phyloP scores from a whole-genome alignment of 2,329 filamentous ascomycete genomes.

The Penicillium brasilianum region DNA sequence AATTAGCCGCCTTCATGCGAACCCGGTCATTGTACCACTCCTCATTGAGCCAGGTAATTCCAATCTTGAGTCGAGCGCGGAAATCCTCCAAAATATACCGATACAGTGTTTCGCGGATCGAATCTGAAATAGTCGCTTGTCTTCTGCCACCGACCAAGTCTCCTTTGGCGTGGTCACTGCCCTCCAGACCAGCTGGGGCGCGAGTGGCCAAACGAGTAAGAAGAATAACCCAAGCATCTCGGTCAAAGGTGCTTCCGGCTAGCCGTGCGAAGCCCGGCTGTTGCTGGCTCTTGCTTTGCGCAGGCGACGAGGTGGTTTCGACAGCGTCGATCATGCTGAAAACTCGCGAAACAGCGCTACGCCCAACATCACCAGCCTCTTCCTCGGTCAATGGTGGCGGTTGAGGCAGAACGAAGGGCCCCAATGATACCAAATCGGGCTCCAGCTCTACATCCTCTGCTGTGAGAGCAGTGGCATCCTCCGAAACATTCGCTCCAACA shows the following conservation, averaged over 20 bases:
- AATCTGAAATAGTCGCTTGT: conserved; percentile 56
- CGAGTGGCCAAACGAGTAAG: conserved; percentile 84
- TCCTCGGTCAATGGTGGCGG: conserved; percentile 75
- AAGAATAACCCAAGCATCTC: conserved; percentile 89
- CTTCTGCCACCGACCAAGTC: conserved; percentile 26
- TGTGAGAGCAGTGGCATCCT: conserved; percentile 69
- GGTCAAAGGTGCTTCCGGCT: conserved; percentile 80
- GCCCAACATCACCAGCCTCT: conserved; percentile 74
- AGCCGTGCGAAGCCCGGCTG: conserved; percentile 78
- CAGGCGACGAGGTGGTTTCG: conserved; percentile 66
- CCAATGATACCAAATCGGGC: conserved; percentile 64
- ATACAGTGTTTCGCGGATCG: conserved; percentile 80
- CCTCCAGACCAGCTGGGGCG: conserved; percentile 71
- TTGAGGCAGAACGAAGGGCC: conserved; percentile 78
- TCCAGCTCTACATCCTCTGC: conserved; percentile 76
- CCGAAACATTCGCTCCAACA: conserved; percentile 33
- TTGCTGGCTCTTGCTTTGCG: conserved; percentile 57
- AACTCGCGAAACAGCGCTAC: conserved; percentile 74
- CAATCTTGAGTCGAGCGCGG: conserved; percentile 83
- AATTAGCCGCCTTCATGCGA: conserved; percentile 51
- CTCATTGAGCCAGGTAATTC: conserved; percentile 92
- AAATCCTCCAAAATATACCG: conserved; percentile 91
- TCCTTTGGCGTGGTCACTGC: conserved; percentile 40
- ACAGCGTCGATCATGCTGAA: conserved; percentile 77
- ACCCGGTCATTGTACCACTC: conserved; percentile 95